These are phyloP conservation scores for Mucor racemosus DNA, from an alignment of 371 early-diverging fungal species.

Conservation along the genomic window DNA sequence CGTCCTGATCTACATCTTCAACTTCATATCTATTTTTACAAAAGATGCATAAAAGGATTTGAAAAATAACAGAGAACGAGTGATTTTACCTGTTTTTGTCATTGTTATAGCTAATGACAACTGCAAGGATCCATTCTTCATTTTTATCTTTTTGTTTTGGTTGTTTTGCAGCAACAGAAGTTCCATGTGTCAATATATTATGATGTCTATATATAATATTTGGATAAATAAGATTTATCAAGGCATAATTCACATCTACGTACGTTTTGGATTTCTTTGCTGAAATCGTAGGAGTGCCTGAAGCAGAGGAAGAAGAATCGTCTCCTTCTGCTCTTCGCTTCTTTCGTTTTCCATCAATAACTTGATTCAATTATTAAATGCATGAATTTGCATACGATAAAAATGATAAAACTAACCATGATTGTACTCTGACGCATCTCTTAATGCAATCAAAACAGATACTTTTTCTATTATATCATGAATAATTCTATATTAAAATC, in stretches of 20 bases:
- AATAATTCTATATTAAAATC: conserved; percentile 43
- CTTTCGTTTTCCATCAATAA: conserved; percentile 61
- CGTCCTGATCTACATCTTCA: conserved; percentile 80
- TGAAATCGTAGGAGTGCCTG: not conserved
- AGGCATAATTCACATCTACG: not conserved
- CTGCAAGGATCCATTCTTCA: conserved; percentile 81
- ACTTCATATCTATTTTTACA: conserved; percentile 58
- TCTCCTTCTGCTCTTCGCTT: conserved; percentile 71
- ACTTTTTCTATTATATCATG: conserved; percentile 61
- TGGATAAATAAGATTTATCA: not conserved
- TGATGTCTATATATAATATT: not conserved
- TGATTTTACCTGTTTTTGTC: conserved; percentile 65
- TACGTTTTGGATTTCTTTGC: conserved; percentile 61
- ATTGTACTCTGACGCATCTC: conserved; percentile 56
- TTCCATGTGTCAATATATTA: conserved; percentile 40
- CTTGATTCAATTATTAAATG: conserved; percentile 15
- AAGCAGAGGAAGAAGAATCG: not conserved
- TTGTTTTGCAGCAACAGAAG: conserved; percentile 63
- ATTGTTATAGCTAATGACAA: conserved; percentile 62
- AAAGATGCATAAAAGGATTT: not conserved
- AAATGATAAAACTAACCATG: conserved; percentile 29
- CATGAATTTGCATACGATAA: not conserved
- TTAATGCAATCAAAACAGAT: conserved; percentile 56
- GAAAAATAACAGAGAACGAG: not conserved
- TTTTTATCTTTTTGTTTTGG: conserved; percentile 65